A percentile compares a stretch with the other conserved stretches of the same genome.
These are phyloP conservation scores for Phytophthora pini DNA, from an alignment of 352 stramenopile genomes.

Conservation along the genomic window DNA sequence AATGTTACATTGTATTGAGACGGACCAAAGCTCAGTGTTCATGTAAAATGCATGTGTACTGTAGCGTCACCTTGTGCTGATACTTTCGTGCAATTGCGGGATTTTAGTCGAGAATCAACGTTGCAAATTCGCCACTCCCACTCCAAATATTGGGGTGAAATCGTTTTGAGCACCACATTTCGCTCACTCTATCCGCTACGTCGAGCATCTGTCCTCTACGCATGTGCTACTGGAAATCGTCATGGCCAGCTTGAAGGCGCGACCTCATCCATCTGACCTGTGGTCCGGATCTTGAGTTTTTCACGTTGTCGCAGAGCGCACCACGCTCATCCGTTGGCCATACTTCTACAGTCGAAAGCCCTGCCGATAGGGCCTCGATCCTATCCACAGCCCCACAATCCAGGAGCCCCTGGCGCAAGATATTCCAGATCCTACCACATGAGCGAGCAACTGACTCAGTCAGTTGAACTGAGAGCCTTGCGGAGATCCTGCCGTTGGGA, in stretches of 20 bases:
- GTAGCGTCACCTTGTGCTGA: slow-evolving; percentile 11
- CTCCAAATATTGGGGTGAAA: background rate
- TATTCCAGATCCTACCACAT: slow-evolving; percentile 5
- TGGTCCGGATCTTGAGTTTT: slow-evolving; percentile 22
- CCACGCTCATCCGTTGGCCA: background rate
- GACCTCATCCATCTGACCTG: slow-evolving; percentile 7
- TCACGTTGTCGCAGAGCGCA: slow-evolving; percentile 20
- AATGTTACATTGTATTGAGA: slow-evolving; percentile 1
- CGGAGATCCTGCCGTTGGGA: background rate
- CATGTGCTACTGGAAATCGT: slow-evolving; percentile 16
- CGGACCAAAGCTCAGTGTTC: slow-evolving; percentile 1
- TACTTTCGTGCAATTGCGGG: slow-evolving; percentile 10
- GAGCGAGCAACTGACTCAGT: slow-evolving; percentile 16
- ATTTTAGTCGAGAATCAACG: slow-evolving; percentile 30
- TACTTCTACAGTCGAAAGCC: slow-evolving; percentile 22
- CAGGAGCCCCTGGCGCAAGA: slow-evolving; percentile 18
- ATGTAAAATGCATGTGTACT: background rate
- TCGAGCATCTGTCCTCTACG: slow-evolving; percentile 13
- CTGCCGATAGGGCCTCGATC: background rate
- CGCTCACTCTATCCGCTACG: background rate
- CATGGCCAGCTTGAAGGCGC: slow-evolving; percentile 2
- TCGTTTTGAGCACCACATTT: slow-evolving; percentile 5
- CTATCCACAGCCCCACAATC: slow-evolving; percentile 3
- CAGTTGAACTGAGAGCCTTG: background rate
- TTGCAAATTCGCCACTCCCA: slow-evolving; percentile 8